phyloP scores from a whole-genome alignment of 768 basidiomycete genomes.

The Psilocybe subaeruginosa region DNA sequence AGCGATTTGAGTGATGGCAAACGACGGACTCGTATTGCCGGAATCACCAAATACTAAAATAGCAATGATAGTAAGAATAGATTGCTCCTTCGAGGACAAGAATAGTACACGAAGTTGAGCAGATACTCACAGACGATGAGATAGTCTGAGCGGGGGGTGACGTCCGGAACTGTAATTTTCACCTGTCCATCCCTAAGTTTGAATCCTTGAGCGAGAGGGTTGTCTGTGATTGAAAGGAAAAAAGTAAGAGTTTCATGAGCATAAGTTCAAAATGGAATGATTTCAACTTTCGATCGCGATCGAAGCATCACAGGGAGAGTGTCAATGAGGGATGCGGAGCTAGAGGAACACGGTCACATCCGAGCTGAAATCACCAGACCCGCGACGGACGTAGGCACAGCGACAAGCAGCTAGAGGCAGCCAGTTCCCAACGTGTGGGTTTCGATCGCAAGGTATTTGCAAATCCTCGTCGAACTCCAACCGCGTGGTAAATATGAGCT shows the following conservation, averaged over 20 bases:
- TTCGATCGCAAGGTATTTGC: background rate
- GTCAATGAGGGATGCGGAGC: background rate
- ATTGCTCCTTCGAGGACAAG: background rate
- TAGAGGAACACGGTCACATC: background rate
- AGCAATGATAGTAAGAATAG: conserved; percentile 4
- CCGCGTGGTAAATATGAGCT: background rate
- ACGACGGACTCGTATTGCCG: conserved; percentile 60
- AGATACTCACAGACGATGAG: conserved; percentile 63
- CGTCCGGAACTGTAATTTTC: conserved; percentile 53
- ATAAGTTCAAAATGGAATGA: conserved; percentile 1
- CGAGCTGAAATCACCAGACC: background rate
- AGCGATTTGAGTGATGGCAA: conserved; percentile 60
- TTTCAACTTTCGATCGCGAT: conserved; percentile 1
- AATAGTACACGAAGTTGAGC: background rate
- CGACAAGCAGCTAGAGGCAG: background rate
- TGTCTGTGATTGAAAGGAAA: conserved; percentile 41
- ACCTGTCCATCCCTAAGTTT: conserved; percentile 52
- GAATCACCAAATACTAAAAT: conserved; percentile 66
- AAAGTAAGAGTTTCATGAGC: conserved; percentile 8
- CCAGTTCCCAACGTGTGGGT: background rate
- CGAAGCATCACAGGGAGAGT: background rate
- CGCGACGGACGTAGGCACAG: background rate
- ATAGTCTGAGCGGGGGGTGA: conserved; percentile 49
- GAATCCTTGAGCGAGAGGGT: conserved; percentile 62
- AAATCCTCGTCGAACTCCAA: background rate